phyloP scores from a whole-genome alignment of 306 rosid species.

The Malus fusca region DNA sequence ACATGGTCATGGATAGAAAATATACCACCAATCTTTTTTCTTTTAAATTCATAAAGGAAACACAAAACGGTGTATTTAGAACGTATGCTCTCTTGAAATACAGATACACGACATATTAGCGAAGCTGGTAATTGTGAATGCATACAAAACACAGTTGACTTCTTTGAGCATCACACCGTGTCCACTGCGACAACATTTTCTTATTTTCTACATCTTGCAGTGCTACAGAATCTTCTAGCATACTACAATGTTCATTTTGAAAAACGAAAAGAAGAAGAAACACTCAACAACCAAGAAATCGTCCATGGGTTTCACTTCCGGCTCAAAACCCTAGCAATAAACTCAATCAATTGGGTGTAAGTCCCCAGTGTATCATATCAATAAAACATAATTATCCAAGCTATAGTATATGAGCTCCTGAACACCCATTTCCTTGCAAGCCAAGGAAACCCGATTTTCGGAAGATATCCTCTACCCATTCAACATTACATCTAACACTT shows the following conservation, averaged over 20 bases:
- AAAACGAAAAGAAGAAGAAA: background rate
- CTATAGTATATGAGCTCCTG: background rate
- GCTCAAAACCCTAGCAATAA: background rate
- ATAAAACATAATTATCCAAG: background rate
- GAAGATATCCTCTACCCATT: background rate
- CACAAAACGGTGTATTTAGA: too few species aligned
- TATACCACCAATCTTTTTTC: background rate
- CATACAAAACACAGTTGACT: background rate
- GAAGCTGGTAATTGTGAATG: background rate
- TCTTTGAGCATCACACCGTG: background rate
- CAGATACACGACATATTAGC: too few species aligned
- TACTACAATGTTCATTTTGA: background rate
- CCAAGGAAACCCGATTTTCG: background rate
- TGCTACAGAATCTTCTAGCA: background rate
- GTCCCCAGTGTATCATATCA: background rate
- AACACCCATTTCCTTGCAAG: background rate
- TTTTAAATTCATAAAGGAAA: background rate
- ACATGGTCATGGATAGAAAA: background rate
- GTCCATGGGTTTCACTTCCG: background rate
- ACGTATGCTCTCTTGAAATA: too few species aligned
- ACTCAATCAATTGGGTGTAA: background rate
- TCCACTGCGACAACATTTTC: background rate
- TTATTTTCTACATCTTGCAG: background rate
- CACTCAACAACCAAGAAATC: background rate
- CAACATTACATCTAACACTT: background rate